phyloP scores from a whole-genome alignment of 352 stramenopile genomes.

The Bremia lactucae region DNA sequence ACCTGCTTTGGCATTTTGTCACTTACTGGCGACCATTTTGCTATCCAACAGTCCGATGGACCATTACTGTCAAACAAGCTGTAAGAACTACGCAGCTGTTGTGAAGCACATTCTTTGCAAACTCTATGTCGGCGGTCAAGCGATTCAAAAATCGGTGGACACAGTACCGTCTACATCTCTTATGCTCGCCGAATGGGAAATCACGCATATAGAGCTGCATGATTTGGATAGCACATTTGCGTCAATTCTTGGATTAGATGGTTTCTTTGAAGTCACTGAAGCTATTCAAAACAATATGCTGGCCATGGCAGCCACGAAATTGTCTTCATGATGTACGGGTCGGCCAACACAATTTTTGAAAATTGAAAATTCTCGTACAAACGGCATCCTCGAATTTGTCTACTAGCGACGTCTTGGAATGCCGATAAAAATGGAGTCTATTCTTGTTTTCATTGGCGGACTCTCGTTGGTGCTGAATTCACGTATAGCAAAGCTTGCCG shows the following conservation, averaged over 20 bases:
- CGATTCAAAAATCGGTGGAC: constrained; percentile 2
- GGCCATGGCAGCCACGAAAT: constrained; percentile 1
- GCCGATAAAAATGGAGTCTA: too few species aligned
- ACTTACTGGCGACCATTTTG: constrained; percentile 38
- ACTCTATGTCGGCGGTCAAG: constrained; percentile 11
- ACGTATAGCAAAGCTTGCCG: too few species aligned
- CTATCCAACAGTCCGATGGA: constrained; percentile 34
- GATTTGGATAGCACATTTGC: constrained; percentile 24
- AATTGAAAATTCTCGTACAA: too few species aligned
- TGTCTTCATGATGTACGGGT: too few species aligned
- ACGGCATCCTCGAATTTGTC: too few species aligned
- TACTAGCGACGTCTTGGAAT: too few species aligned
- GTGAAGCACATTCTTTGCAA: constrained; percentile 17
- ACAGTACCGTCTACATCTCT: constrained; percentile 3
- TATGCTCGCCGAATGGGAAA: constrained; percentile 14
- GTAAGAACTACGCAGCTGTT: constrained; percentile 15
- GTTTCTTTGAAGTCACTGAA: constrained; percentile 26
- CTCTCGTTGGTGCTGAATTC: too few species aligned
- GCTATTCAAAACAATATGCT: constrained; percentile 23
- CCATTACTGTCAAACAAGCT: constrained; percentile 14
- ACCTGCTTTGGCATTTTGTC: constrained; percentile 35
- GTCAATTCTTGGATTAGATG: constrained; percentile 17
- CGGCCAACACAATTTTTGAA: too few species aligned
- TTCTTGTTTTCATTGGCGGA: too few species aligned
- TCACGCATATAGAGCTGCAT: constrained; percentile 16